Percentiles rank a stretch among this genome's conserved stretches.
These are phyloP conservation scores for Panaeolus cyanescens DNA, from an alignment of 768 basidiomycete species.

Conservation along the genomic window DNA sequence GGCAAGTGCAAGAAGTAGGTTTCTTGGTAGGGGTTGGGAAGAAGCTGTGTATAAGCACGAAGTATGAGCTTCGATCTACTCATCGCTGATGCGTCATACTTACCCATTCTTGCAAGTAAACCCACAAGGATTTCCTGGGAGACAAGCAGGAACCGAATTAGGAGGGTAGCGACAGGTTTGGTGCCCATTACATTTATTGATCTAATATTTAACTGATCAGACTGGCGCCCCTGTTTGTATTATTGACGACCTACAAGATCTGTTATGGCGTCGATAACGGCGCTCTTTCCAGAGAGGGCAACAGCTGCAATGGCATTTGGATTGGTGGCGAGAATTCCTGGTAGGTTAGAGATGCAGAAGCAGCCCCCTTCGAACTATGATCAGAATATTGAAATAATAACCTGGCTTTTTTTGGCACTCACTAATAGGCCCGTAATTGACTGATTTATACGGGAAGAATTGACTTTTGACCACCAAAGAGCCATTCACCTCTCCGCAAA, in stretches of 20 bases:
- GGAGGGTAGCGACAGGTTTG: conserved; percentile 41
- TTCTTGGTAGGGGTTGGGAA: conserved; percentile 28
- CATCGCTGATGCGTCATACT: conserved; percentile 9
- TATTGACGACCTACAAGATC: conserved; percentile 29
- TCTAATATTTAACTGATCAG: neutral
- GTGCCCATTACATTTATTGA: conserved; percentile 12
- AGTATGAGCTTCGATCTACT: conserved; percentile 2
- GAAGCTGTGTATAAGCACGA: conserved; percentile 15
- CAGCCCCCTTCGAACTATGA: conserved; percentile 35
- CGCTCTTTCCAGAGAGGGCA: conserved; percentile 27
- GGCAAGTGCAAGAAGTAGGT: conserved; percentile 45
- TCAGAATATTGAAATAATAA: neutral
- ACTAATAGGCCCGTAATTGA: conserved; percentile 30
- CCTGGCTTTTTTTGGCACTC: conserved; percentile 1
- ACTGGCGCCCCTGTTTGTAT: neutral
- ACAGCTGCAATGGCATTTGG: conserved; percentile 28
- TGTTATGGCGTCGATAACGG: conserved; percentile 31
- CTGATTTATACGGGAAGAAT: neutral
- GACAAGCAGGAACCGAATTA: conserved; percentile 39
- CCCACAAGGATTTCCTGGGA: conserved; percentile 37
- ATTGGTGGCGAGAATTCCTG: conserved; percentile 34
- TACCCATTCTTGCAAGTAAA: conserved; percentile 50
- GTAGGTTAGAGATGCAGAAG: conserved; percentile 42
- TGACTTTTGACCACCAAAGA: conserved; percentile 29
- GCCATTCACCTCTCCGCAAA: conserved; percentile 39